Evolutionary conservation across 176 grass and related monocot genomes (phyloP).

Genomic region (Zoysia pacifica): DNA sequence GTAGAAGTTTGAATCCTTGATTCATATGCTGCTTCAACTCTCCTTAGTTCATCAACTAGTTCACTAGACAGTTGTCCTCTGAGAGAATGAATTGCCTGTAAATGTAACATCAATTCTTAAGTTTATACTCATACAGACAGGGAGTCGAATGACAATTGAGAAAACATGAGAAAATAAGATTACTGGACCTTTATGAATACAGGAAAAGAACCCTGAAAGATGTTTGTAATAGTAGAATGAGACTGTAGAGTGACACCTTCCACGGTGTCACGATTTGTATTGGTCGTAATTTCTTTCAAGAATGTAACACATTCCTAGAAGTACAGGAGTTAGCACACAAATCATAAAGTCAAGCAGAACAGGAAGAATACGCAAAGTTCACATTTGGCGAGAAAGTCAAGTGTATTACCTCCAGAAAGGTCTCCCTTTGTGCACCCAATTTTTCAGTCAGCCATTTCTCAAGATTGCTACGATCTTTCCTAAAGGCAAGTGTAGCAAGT

Average conservation of each 20-base stretch:
- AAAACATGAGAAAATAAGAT: constrained; percentile 24
- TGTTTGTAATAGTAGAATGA: constrained; percentile 46
- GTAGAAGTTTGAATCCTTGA: constrained; percentile 52
- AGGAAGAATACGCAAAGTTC: constrained; percentile 14
- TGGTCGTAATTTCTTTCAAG: constrained; percentile 67
- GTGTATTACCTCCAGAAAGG: constrained; percentile 77
- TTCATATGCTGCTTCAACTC: constrained; percentile 48
- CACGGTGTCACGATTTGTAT: constrained; percentile 39
- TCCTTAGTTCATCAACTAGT: constrained; percentile 79
- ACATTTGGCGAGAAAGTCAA: neutral
- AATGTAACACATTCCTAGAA: constrained; percentile 78
- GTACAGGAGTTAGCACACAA: constrained; percentile 18
- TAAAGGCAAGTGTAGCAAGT: constrained; percentile 70
- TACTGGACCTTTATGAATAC: constrained; percentile 72
- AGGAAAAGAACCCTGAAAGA: constrained; percentile 63
- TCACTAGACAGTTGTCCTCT: constrained; percentile 65
- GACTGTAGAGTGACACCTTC: constrained; percentile 47
- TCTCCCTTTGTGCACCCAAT: constrained; percentile 55
- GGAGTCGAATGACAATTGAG: constrained; percentile 1
- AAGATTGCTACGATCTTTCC: constrained; percentile 71
- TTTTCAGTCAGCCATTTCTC: constrained; percentile 94
- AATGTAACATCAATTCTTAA: constrained; percentile 22
- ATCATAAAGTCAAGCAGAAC: constrained; percentile 16
- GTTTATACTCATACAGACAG: constrained; percentile 30
- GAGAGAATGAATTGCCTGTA: constrained; percentile 76